These are phyloP conservation scores for Scheffersomyces titani DNA, from an alignment of 1,139 yeast genomes.

Conservation along the genomic window DNA sequence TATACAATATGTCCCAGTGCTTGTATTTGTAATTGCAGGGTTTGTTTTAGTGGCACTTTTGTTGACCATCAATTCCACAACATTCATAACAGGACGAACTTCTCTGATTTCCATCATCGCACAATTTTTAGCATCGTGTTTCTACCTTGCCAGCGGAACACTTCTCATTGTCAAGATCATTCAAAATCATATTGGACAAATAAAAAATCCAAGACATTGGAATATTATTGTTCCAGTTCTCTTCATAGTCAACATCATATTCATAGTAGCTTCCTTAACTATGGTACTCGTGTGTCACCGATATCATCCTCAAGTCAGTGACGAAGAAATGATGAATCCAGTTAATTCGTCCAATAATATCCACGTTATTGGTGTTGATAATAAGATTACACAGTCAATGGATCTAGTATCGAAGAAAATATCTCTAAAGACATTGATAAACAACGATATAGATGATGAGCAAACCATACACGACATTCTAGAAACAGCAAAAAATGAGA, in stretches of 20 bases:
- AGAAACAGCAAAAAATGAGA: not conserved
- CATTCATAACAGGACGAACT: not conserved
- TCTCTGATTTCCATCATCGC: not conserved
- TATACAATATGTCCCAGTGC: constrained; percentile 1
- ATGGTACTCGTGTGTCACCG: not conserved
- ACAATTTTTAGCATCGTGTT: constrained; percentile 12
- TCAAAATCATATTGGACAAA: constrained; percentile 4
- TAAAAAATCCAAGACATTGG: constrained; percentile 6
- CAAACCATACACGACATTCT: not conserved
- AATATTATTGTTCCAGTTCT: constrained; percentile 9
- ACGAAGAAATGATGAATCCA: not conserved
- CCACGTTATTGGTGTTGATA: not conserved
- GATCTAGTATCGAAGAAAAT: not conserved
- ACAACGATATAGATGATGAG: not conserved
- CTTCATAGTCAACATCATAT: constrained; percentile 11
- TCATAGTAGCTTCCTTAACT: constrained; percentile 7
- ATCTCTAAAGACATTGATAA: not conserved
- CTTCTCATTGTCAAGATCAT: constrained; percentile 16
- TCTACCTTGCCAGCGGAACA: constrained; percentile 21
- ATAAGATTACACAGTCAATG: not conserved
- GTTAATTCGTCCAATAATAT: not conserved
- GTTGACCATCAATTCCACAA: not conserved
- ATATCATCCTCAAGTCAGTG: not conserved
- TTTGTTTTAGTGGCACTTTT: constrained; percentile 1
- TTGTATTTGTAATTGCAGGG: constrained; percentile 6